phyloP scores from a whole-genome alignment of 2,329 filamentous ascomycete species.

The Epichloe scottii region DNA sequence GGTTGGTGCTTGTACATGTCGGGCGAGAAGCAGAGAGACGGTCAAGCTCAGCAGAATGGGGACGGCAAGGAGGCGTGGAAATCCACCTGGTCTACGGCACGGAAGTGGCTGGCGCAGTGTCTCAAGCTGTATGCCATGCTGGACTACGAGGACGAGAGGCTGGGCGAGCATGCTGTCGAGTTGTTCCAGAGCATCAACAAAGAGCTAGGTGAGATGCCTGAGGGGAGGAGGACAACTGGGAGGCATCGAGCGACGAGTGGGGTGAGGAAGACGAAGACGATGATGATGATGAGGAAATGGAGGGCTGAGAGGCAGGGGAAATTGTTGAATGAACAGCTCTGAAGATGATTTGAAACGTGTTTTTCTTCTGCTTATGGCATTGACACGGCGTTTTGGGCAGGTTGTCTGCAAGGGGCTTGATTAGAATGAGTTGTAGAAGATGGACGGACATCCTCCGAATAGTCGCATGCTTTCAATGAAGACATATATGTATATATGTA shows the following conservation, averaged over 20 bases:
- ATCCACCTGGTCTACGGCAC: constrained; percentile 57
- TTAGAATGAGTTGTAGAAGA: background rate
- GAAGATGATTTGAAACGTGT: background rate
- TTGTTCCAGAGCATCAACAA: constrained; percentile 51
- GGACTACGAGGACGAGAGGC: constrained; percentile 73
- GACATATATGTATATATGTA: too few relatives aligned
- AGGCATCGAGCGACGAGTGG: constrained; percentile 41
- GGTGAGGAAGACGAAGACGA: constrained; percentile 34
- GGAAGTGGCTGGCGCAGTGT: constrained; percentile 73
- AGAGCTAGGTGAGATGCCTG: constrained; percentile 48
- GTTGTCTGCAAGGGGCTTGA: background rate
- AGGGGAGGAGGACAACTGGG: constrained; percentile 36
- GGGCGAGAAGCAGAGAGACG: constrained; percentile 48
- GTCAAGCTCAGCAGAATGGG: constrained; percentile 22
- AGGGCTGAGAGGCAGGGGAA: constrained; percentile 14
- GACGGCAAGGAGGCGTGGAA: constrained; percentile 34
- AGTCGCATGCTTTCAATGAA: background rate
- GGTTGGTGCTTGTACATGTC: constrained; percentile 83
- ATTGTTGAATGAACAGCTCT: too few relatives aligned
- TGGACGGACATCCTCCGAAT: background rate
- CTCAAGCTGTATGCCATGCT: constrained; percentile 65
- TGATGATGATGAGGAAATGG: constrained; percentile 48
- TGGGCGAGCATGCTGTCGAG: constrained; percentile 64
- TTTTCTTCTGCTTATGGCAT: constrained; percentile 5
- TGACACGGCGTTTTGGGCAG: constrained; percentile 13